A percentile compares a stretch with the other conserved stretches of the same genome.
Conservation (phyloP, 179 eudicot genomes). For the Amaranthus tricolor region DNA sequence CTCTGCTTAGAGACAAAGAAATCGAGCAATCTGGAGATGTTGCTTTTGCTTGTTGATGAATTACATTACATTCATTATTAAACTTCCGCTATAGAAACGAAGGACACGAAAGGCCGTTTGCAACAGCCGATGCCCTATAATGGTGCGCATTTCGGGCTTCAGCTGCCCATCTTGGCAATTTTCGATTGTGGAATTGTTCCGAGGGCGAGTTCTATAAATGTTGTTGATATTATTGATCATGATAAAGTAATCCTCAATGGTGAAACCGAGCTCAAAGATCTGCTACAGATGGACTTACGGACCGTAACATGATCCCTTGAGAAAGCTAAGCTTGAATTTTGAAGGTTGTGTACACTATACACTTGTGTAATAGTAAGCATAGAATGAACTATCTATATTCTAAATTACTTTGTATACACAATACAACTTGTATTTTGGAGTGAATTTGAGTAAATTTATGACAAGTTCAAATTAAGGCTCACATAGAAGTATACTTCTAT, state of each 20-base stretch:
- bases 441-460: too few relatives aligned
- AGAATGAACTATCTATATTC: too few relatives aligned
- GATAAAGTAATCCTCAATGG: not conserved
- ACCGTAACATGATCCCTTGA: not conserved
- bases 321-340: not conserved
- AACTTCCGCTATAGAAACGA: not conserved
- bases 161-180: not conserved
- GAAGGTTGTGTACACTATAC: conserved; percentile 9
- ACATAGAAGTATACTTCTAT: too few relatives aligned
- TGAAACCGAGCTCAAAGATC: not conserved
- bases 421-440: too few relatives aligned
- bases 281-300: not conserved
- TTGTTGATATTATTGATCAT: not conserved
- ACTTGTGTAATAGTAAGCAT: not conserved
- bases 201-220: not conserved
- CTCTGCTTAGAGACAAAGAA: conserved; percentile 36
- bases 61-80: not conserved
- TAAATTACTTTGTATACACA: too few relatives aligned
- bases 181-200: not conserved
- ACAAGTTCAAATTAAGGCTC: too few relatives aligned
- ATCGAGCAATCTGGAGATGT: conserved; percentile 16
- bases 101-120: not conserved
- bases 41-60: conserved; percentile 34
- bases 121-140: not conserved
- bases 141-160: not conserved